A percentile compares a stretch with the other conserved stretches of the same genome.
These are phyloP conservation scores for Knoxia roxburghii DNA, from an alignment of 257 asterid genomes.

Conservation along the genomic window DNA sequence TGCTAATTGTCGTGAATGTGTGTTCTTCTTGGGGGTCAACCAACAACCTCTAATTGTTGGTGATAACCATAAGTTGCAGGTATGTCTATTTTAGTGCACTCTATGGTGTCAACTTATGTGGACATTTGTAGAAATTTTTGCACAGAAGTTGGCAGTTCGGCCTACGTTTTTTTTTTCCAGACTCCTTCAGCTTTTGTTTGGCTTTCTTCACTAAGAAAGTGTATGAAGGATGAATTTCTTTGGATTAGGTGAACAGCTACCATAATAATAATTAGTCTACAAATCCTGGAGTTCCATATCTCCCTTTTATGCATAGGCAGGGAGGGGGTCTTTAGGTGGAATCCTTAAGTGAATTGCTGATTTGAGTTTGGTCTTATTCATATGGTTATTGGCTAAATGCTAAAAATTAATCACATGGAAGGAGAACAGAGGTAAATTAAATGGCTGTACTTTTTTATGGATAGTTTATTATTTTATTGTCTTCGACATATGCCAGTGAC, in stretches of 20 bases:
- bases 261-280: not conserved
- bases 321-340: not conserved
- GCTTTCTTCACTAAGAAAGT: not conserved
- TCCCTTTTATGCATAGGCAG: not conserved
- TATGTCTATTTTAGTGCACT: not conserved
- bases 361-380: not conserved
- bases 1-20: constrained; percentile 93
- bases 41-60: constrained; percentile 93
- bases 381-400: not conserved
- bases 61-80: constrained; percentile 98
- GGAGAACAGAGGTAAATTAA: not conserved
- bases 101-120: not conserved
- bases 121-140: not conserved
- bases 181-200: not conserved
- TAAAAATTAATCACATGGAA: not conserved
- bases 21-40: constrained; percentile 88
- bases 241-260: not conserved
- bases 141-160: too few relatives aligned
- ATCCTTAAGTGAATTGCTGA: not conserved
- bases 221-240: not conserved
- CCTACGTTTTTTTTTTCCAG: not conserved
- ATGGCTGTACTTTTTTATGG: not conserved
- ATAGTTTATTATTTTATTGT: not conserved
- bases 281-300: not conserved
- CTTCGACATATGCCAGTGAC: not conserved